Percentiles rank a stretch among this genome's conserved stretches.
Evolutionary conservation across 1,139 yeast species (phyloP).

Genomic region (Petasospora rhodanensis): DNA sequence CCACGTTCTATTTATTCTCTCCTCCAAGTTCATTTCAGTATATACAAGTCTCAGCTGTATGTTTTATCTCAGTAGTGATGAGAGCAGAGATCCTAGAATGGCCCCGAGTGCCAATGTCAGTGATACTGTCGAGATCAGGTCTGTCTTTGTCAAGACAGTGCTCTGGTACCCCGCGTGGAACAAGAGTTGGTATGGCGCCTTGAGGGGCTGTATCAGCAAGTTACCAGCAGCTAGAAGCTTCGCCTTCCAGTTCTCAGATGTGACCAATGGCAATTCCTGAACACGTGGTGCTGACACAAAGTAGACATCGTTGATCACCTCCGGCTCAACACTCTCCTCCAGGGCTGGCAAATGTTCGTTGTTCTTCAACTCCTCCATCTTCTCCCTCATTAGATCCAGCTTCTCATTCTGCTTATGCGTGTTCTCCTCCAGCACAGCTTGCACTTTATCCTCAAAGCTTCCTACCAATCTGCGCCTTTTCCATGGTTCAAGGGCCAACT

Average conservation of each 20-base stretch:
- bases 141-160: constrained; percentile 4
- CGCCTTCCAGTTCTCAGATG: constrained; percentile 1
- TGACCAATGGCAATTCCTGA: constrained; percentile 14
- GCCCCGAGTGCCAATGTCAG: background rate
- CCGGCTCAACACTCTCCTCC: constrained; percentile 18
- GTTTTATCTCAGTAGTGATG: background rate
- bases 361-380: constrained; percentile 20
- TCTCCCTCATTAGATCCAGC: constrained; percentile 23
- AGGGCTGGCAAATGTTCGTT: constrained; percentile 18
- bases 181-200: constrained; percentile 10
- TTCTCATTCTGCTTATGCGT: constrained; percentile 26
- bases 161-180: constrained; percentile 6
- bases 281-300: constrained; percentile 16
- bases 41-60: no score
- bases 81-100: background rate
- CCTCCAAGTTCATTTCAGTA: no score
- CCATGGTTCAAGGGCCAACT: constrained; percentile 91
- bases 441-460: constrained; percentile 79
- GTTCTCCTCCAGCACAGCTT: constrained; percentile 43
- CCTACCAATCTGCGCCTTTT: constrained; percentile 75
- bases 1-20: no score
- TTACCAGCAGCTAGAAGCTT: background rate
- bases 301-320: constrained; percentile 15
- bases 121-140: constrained; percentile 5
- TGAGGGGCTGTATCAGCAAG: constrained; percentile 5